Conservation (phyloP, 2,329 filamentous ascomycete species). For the Cercospora citrullina region DNA sequence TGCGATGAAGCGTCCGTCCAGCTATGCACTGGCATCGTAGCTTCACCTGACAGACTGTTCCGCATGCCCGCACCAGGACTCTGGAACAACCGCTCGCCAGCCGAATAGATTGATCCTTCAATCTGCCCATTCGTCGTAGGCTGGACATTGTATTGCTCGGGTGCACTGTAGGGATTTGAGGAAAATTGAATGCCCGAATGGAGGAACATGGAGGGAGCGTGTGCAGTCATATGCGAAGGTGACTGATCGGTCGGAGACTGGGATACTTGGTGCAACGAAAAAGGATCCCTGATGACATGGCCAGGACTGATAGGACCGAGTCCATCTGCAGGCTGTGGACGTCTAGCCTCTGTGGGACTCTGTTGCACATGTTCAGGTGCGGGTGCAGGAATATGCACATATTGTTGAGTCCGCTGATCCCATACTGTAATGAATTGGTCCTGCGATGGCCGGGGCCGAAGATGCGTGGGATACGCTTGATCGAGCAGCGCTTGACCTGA, state of each 20-base stretch:
- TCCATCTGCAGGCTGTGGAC: not conserved
- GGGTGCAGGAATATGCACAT: constrained; percentile 16
- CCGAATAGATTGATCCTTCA: not conserved
- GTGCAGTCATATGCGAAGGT: not conserved
- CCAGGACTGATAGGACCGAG: constrained; percentile 14
- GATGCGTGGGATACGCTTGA: constrained; percentile 15
- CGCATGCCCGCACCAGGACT: not conserved
- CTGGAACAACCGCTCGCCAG: not conserved
- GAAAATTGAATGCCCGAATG: not conserved
- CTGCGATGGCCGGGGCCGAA: constrained; percentile 19
- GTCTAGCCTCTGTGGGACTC: not conserved
- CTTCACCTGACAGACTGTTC: not conserved
- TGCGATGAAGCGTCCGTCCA: not conserved
- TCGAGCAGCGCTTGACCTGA: constrained; percentile 11
- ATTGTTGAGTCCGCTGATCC: constrained; percentile 20
- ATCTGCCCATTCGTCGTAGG: not conserved
- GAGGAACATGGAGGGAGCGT: not conserved
- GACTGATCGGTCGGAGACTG: not conserved
- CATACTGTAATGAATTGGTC: constrained; percentile 19
- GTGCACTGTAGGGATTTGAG: too few species aligned
- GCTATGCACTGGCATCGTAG: not conserved
- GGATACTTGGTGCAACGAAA: constrained; percentile 4
- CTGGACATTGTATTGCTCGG: not conserved
- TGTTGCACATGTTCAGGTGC: constrained; percentile 14
- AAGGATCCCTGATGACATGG: constrained; percentile 15